Conservation (phyloP, 2,329 filamentous ascomycete species). For the Phaeoacremonium minimum region DNA sequence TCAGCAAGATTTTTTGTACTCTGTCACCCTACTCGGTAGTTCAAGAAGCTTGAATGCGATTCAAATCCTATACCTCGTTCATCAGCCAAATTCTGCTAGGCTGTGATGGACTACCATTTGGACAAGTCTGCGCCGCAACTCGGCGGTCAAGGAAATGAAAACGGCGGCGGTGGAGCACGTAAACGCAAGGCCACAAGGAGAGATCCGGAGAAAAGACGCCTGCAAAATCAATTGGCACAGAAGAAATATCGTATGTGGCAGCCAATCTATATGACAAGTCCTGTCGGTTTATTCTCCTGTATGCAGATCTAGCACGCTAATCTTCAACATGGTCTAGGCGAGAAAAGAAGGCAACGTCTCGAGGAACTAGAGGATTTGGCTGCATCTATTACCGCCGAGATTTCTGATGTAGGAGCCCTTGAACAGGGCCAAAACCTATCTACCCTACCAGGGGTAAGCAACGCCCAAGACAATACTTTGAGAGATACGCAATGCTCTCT, state of each 20-base stretch:
- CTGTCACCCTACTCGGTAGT: too few relatives aligned
- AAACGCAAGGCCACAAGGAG: constrained; percentile 9
- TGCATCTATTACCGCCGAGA: constrained; percentile 4
- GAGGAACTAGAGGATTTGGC: constrained; percentile 12
- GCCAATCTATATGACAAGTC: not conserved
- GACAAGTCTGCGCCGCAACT: too few relatives aligned
- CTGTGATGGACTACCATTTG: too few relatives aligned
- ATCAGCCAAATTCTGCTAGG: too few relatives aligned
- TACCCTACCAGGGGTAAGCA: not conserved
- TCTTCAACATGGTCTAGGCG: constrained; percentile 2
- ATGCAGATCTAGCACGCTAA: not conserved
- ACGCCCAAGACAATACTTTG: not conserved
- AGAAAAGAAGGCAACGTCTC: constrained; percentile 12
- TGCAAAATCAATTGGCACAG: constrained; percentile 16
- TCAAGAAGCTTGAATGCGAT: too few relatives aligned
- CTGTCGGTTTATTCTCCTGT: not conserved
- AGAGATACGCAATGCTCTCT: not conserved
- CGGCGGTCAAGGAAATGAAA: too few relatives aligned
- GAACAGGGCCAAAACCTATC: not conserved
- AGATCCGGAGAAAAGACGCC: constrained; percentile 16
- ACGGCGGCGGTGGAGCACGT: too few relatives aligned
- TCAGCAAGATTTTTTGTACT: too few relatives aligned
- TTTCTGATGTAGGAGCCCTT: not conserved
- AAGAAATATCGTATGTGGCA: constrained; percentile 15
- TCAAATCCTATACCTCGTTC: too few relatives aligned